Conservation (phyloP, 495 filamentous ascomycete genomes). For the Aspergillus sclerotioniger region DNA sequence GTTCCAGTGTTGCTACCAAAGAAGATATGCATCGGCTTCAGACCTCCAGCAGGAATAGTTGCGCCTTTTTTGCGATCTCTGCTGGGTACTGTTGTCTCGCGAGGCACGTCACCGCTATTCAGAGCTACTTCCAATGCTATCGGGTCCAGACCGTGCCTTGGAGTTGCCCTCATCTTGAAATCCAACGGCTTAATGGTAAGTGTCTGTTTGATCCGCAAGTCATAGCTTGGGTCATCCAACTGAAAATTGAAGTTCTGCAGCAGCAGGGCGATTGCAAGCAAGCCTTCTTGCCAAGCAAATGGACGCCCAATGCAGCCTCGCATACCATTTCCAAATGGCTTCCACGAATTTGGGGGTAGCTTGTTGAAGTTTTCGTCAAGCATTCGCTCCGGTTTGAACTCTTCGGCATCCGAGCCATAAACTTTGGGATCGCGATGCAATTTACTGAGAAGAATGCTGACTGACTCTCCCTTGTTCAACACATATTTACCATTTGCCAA, state of each 20-base stretch:
- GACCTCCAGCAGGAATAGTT: neutral
- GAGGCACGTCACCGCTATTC: neutral
- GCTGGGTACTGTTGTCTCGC: neutral
- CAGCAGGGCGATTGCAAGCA: conserved; percentile 54
- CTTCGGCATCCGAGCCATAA: conserved; percentile 58
- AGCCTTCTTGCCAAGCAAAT: conserved; percentile 65
- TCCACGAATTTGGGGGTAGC: conserved; percentile 59
- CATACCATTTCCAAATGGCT: conserved; percentile 61
- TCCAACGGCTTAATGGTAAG: conserved; percentile 75
- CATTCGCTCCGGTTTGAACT: conserved; percentile 69
- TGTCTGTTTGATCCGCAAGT: conserved; percentile 62
- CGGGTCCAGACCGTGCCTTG: conserved; percentile 58
- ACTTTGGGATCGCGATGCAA: conserved; percentile 68
- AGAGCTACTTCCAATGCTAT: conserved; percentile 50
- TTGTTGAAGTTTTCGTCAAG: conserved; percentile 58
- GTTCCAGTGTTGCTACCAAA: conserved; percentile 17
- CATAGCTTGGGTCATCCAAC: conserved; percentile 54
- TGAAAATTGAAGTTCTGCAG: conserved; percentile 63
- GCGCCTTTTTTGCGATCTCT: neutral
- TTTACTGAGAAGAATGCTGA: conserved; percentile 55
- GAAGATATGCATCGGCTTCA: conserved; percentile 6
- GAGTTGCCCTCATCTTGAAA: conserved; percentile 64
- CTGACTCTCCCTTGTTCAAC: conserved; percentile 51
- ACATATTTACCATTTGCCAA: conserved; percentile 61
- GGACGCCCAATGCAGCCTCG: conserved; percentile 64